Conservation (phyloP, 768 basidiomycete species). For the Kondoa subrosea region DNA sequence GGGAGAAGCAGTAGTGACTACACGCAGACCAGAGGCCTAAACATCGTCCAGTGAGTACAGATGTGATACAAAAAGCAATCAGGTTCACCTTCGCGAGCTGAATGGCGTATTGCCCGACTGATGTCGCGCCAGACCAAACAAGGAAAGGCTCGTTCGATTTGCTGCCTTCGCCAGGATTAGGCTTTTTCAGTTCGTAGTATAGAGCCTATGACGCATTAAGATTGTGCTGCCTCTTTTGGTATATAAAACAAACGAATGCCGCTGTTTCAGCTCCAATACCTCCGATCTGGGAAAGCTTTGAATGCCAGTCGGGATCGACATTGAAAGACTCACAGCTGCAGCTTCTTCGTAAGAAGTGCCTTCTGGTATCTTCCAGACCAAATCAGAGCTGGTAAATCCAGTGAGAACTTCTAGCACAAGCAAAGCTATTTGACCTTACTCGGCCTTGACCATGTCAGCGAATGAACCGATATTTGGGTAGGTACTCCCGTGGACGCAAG, state of each 20-base stretch:
- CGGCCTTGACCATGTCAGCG: conserved; percentile 2
- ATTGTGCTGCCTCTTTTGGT: neutral
- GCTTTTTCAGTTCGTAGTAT: neutral
- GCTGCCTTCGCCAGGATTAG: neutral
- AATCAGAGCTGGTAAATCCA: neutral
- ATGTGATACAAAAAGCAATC: neutral
- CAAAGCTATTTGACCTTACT: neutral
- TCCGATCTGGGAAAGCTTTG: too few species aligned
- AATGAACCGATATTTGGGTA: neutral
- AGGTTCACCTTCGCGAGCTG: conserved; percentile 3
- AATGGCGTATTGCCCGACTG: conserved; percentile 6
- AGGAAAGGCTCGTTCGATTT: neutral
- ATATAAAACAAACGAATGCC: neutral
- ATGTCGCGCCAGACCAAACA: conserved; percentile 4
- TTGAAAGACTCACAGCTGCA: neutral
- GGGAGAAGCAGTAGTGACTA: conserved; percentile 15
- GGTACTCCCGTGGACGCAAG: neutral
- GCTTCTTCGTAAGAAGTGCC: conserved; percentile 8
- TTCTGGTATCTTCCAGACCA: neutral
- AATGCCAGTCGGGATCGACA: too few species aligned
- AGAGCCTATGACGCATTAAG: neutral
- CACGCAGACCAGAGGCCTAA: conserved; percentile 4
- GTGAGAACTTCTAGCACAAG: neutral
- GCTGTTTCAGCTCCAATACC: conserved; percentile 5
- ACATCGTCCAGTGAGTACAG: too few species aligned